A percentile compares a stretch with the other conserved stretches of the same genome.
These are phyloP conservation scores for Zizania latifolia DNA, from an alignment of 176 grass and related monocot species.

Conservation along the genomic window DNA sequence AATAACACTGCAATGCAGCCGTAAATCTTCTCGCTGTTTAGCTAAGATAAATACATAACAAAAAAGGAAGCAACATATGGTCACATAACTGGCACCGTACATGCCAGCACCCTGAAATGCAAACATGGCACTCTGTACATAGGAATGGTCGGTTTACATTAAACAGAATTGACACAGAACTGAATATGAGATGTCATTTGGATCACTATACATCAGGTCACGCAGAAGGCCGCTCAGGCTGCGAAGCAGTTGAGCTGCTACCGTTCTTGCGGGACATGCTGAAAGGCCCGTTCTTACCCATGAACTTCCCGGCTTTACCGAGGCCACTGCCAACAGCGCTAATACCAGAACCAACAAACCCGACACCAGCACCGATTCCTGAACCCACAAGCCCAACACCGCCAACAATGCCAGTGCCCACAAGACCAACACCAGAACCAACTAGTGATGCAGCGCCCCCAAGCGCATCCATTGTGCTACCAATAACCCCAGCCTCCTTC, in stretches of 20 bases:
- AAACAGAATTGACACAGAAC: neutral
- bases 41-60: neutral
- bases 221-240: constrained; percentile 32
- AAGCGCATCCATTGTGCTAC: constrained; percentile 92
- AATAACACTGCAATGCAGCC: neutral
- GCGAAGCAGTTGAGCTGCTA: constrained; percentile 36
- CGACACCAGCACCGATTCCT: constrained; percentile 53
- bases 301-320: constrained; percentile 82
- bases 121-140: neutral
- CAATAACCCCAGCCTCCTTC: constrained; percentile 81
- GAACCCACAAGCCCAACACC: constrained; percentile 55
- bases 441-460: constrained; percentile 74
- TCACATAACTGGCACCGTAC: neutral
- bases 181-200: neutral
- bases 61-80: constrained; percentile 6
- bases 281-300: constrained; percentile 67
- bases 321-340: constrained; percentile 72
- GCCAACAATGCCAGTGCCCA: constrained; percentile 59
- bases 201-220: constrained; percentile 29
- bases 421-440: constrained; percentile 73
- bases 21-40: neutral
- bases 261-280: constrained; percentile 72
- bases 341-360: constrained; percentile 63
- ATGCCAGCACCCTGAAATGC: neutral
- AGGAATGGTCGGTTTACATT: neutral